Evolutionary conservation across 306 rosid species (phyloP).

Genomic region (Glycyrrhiza uralensis): DNA sequence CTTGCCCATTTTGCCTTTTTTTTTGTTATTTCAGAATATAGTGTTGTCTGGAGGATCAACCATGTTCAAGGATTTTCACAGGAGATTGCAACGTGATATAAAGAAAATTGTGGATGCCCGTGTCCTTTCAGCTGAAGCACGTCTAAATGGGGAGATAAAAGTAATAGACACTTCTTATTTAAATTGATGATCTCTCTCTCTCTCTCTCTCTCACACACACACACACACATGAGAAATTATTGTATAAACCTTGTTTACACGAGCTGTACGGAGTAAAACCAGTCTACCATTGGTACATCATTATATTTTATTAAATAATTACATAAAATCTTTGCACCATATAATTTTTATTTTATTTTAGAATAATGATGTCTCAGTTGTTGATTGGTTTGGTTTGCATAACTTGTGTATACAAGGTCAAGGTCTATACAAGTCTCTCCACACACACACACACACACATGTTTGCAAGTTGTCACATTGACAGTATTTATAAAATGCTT

Average conservation of each 20-base stretch:
- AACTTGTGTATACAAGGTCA: not conserved
- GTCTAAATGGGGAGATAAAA: constrained; percentile 69
- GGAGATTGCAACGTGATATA: constrained; percentile 96
- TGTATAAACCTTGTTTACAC: not conserved
- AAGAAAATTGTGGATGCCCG: constrained; percentile 95
- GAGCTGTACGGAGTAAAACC: constrained; percentile 1
- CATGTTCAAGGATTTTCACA: constrained; percentile 97
- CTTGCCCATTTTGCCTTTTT: constrained; percentile 6
- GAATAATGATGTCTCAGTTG: not conserved
- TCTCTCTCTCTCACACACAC: not conserved
- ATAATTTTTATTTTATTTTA: not conserved
- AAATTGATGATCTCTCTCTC: not conserved
- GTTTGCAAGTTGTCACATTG: not conserved
- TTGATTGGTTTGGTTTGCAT: not conserved
- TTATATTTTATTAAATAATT: not conserved
- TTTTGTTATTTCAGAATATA: constrained; percentile 61
- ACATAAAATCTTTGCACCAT: not conserved
- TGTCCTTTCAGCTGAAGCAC: constrained; percentile 79
- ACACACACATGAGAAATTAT: constrained; percentile 4
- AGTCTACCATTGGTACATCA: not conserved
- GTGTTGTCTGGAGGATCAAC: constrained; percentile 99
- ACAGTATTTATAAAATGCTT: not conserved
- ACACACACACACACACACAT: not conserved
- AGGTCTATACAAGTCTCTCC: not conserved
- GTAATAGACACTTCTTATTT: constrained; percentile 29